Evolutionary conservation across 805 yeast species (phyloP), one percentile per base, ranked within the genome.

Genomic region (Candida broadrunensis): DNA sequence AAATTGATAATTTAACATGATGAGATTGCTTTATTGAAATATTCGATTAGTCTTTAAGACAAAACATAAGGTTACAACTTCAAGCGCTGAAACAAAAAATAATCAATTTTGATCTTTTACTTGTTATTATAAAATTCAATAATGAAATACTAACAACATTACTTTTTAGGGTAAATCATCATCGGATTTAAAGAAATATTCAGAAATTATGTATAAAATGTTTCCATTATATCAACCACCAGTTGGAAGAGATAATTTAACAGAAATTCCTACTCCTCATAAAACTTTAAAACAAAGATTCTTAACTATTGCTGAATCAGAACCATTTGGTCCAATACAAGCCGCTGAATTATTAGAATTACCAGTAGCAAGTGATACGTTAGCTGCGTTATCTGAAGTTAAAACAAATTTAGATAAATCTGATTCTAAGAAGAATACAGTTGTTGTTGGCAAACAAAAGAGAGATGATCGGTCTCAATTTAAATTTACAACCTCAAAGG

Each of bases 321-420:
- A 89, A 67, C 96, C 96, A 8, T 90, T 91, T 60, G 97, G 97
- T 5, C 96, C 97, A 4, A 75, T 89, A 5, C 98, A 93, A 58
- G 97, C 99, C 12, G 97, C 99, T 37, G 71, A 80, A 42, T 77
- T 85, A 30, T 78, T 88, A 48, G 89, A 77, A 33, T 73, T 91
- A 48, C 90, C 87, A 60, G 95, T 96, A n/a, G 97, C 98, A 21
- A 77, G 80, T 36, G 80, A 73, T 27, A 85, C 93, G 2, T 73
- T 90, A 51, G 79, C 81, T 52, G 80, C 78, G 60, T 73, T 90
- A 47, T 73, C 87, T 11, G 75, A 79, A 50, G 45, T 56, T 8
- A 62, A 60, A 13, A 52, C 38, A 17, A 35, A 39, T 9, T n/a
- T n/a, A n/a, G 56, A 31, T 39, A 48, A 44, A 49, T 8, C 35